phyloP scores from a whole-genome alignment of 176 grass and related monocot species.

The Avena sativa region DNA sequence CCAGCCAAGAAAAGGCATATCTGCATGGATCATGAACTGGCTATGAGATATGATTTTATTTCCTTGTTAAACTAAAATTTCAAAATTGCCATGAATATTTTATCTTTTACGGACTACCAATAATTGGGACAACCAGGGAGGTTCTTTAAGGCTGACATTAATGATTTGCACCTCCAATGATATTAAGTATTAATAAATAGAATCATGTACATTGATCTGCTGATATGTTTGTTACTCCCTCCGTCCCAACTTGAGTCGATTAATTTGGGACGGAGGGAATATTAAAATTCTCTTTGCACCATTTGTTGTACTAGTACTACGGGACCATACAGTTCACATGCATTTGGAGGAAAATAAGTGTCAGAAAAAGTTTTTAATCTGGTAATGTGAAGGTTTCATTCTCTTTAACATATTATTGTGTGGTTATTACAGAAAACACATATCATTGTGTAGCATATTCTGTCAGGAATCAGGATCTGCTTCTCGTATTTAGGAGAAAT shows the following conservation, averaged over 20 bases:
- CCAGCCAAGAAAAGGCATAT: background rate
- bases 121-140: background rate
- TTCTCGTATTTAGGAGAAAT: slow-evolving; percentile 18
- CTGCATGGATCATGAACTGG: background rate
- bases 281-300: background rate
- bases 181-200: background rate
- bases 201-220: background rate
- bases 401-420: slow-evolving; percentile 17
- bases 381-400: slow-evolving; percentile 19
- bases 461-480: background rate
- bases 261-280: background rate
- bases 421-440: background rate
- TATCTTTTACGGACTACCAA: slow-evolving; percentile 4
- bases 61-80: background rate
- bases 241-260: too few relatives aligned
- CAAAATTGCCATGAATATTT: background rate
- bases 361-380: slow-evolving; percentile 9
- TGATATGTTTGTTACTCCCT: background rate
- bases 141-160: background rate
- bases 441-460: slow-evolving; percentile 12
- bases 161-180: background rate
- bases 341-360: slow-evolving; percentile 23
- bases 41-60: slow-evolving; percentile 20
- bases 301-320: slow-evolving; percentile 5
- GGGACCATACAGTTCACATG: slow-evolving; percentile 2